Evolutionary conservation across 2,329 filamentous ascomycete genomes (phyloP), one percentile per base, ranked within the genome.

Genomic region (Claviceps paspali): DNA sequence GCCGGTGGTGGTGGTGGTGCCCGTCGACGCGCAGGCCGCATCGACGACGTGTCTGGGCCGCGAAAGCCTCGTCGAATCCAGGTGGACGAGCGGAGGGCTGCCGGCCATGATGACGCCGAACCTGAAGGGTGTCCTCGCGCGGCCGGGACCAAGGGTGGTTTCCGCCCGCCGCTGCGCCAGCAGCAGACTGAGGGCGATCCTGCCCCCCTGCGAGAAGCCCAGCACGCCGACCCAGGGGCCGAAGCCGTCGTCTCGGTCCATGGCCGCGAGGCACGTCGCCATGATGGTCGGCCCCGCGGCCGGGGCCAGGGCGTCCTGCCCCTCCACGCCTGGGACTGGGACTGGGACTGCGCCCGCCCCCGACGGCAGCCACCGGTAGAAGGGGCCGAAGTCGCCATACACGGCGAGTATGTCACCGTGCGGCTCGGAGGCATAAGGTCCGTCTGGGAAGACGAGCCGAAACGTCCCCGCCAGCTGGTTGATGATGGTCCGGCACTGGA

Each of bases 401-500:
- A 82, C 76, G 11, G 65, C 55, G 15, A 73, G 55, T 11, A 86
- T 71, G 44, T 71, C 76, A 0, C 73, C 65, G 29, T 79, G 76
- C 1, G 79, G 60, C 3, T 63, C 53, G 45, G 73, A 78, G 39
- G 67, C 62, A 53, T 77, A 82, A 1, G 81, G 80, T 0, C 65
- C 82, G 47, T 86, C 73, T 45, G 72, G 74, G 59, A 80, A 88
- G 49, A 81, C 74, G 45, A 86, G 67, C 29, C 82, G 75, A 54
- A 85, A 84, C 32, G 67, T 56, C 6, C 65, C 54, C 31, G 58
- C 52, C 1, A 85, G 68, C 19, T 50, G 53, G 22, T 52, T 45
- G 35, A 57, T 53, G 38, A 72, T 47, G 44, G 61, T 61, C 43
- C 82, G 79, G 46, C 75, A 73, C 59, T 87, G 82, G 9, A 68